These are phyloP conservation scores for Fusarium albidum DNA, from an alignment of 2,329 filamentous ascomycete species.

Conservation along the genomic window DNA sequence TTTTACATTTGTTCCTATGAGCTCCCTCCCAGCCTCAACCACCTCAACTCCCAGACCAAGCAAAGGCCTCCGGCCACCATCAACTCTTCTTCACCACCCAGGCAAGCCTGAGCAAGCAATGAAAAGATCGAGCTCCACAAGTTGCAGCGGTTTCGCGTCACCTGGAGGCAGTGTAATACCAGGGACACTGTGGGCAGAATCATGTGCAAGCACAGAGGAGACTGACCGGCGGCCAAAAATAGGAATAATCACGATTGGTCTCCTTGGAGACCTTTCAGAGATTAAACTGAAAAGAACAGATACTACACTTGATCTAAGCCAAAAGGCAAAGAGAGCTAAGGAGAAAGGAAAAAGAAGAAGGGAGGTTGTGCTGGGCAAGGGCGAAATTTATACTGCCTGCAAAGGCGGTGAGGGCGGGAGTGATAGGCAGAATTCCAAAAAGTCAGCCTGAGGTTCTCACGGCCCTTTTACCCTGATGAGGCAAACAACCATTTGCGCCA, in stretches of 20 bases:
- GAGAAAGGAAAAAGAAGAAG: slow-evolving; percentile 44
- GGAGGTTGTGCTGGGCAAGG: slow-evolving; percentile 17
- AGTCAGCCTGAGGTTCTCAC: neutral
- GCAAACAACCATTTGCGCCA: too few species aligned
- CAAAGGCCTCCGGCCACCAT: too few species aligned
- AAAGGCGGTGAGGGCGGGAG: slow-evolving; percentile 39
- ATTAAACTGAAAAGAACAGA: slow-evolving; percentile 98
- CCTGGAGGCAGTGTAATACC: slow-evolving; percentile 54
- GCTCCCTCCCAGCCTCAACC: slow-evolving; percentile 6
- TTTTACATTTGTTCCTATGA: too few species aligned
- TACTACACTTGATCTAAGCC: slow-evolving; percentile 95
- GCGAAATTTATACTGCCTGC: slow-evolving; percentile 30
- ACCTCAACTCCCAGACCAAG: neutral
- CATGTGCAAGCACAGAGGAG: slow-evolving; percentile 50
- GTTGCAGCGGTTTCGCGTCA: slow-evolving; percentile 44
- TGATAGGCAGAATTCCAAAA: slow-evolving; percentile 39
- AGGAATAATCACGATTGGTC: slow-evolving; percentile 80
- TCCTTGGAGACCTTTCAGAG: slow-evolving; percentile 83
- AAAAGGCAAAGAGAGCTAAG: slow-evolving; percentile 61
- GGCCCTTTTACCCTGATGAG: too few species aligned
- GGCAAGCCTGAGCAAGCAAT: slow-evolving; percentile 46
- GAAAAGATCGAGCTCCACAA: slow-evolving; percentile 34
- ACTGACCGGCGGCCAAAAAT: slow-evolving; percentile 56
- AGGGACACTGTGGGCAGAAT: slow-evolving; percentile 49
- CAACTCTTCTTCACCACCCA: slow-evolving; percentile 47